These are phyloP conservation scores for Cryptococcus wingfieldii DNA, from an alignment of 1,284 basidiomycete genomes.

Conservation along the genomic window DNA sequence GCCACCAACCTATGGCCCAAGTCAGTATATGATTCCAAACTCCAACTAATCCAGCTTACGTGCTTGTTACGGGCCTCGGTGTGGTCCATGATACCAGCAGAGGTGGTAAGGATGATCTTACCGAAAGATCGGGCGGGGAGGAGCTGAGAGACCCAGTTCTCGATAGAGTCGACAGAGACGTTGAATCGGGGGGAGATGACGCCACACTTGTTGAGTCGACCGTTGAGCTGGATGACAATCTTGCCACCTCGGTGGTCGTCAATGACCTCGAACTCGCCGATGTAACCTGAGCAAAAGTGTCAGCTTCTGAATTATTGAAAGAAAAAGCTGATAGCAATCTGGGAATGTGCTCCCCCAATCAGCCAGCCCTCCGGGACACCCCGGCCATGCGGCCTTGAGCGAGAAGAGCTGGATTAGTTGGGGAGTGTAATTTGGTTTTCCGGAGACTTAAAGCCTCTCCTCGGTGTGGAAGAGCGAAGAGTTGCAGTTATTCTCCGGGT, in stretches of 20 bases:
- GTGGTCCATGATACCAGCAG: slow-evolving; percentile 98
- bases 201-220: slow-evolving; percentile 96
- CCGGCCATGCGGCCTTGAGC: slow-evolving; percentile 48
- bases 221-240: slow-evolving; percentile 97
- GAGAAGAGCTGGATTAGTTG: slow-evolving; percentile 26
- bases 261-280: slow-evolving; percentile 98
- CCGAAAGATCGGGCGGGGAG: slow-evolving; percentile 95
- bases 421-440: slow-evolving; percentile 28
- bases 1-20: slow-evolving; percentile 46
- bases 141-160: slow-evolving; percentile 71
- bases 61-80: slow-evolving; percentile 99
- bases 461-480: slow-evolving; percentile 42
- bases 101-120: slow-evolving; percentile 91
- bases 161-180: slow-evolving; percentile 74
- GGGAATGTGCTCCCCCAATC: slow-evolving; percentile 42
- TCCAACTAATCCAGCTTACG: slow-evolving; percentile 43
- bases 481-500: slow-evolving; percentile 51
- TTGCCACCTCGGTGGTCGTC: slow-evolving; percentile 99
- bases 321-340: neutral
- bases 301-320: neutral
- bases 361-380: slow-evolving; percentile 24
- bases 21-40: neutral
- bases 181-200: slow-evolving; percentile 99
- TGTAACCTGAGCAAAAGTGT: slow-evolving; percentile 67
- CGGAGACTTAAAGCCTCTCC: slow-evolving; percentile 52